Evolutionary conservation across 768 basidiomycete species (phyloP).

Genomic region (Termitomyces heimii): DNA sequence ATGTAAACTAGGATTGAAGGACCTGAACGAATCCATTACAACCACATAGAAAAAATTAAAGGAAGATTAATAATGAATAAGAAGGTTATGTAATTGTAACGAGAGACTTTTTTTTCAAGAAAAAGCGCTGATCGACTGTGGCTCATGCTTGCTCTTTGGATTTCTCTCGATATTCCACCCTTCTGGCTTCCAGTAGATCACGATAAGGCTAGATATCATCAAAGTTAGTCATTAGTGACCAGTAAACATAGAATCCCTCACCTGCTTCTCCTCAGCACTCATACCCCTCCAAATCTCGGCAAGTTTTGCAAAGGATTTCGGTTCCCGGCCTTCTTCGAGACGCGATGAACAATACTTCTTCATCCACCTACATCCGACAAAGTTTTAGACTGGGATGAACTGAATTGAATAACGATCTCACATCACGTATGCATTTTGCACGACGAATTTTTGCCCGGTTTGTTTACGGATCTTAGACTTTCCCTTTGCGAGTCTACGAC

Average conservation of each 20-base stretch:
- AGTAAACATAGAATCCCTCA: background rate
- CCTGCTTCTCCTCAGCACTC: background rate
- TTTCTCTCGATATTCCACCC: background rate
- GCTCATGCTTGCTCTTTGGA: background rate
- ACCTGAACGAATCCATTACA: background rate
- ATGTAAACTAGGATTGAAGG: background rate
- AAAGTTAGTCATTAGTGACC: background rate
- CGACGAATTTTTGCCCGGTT: fast-evolving
- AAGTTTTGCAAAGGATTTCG: no score
- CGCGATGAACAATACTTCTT: background rate
- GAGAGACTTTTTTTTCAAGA: no score
- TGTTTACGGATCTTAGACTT: slow-evolving; percentile 13
- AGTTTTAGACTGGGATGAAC: background rate
- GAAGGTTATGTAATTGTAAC: background rate
- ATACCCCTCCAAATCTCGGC: background rate
- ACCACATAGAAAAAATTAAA: background rate
- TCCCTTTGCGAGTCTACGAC: slow-evolving; percentile 20
- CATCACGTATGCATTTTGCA: background rate
- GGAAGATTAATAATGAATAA: background rate
- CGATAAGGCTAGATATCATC: background rate
- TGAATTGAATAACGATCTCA: background rate
- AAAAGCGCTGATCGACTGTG: background rate
- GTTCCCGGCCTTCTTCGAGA: background rate
- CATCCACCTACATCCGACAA: background rate
- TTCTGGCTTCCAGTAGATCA: background rate